These are phyloP conservation scores for Eucalyptus decipiens DNA, from an alignment of 345 rosid species.

Conservation along the genomic window DNA sequence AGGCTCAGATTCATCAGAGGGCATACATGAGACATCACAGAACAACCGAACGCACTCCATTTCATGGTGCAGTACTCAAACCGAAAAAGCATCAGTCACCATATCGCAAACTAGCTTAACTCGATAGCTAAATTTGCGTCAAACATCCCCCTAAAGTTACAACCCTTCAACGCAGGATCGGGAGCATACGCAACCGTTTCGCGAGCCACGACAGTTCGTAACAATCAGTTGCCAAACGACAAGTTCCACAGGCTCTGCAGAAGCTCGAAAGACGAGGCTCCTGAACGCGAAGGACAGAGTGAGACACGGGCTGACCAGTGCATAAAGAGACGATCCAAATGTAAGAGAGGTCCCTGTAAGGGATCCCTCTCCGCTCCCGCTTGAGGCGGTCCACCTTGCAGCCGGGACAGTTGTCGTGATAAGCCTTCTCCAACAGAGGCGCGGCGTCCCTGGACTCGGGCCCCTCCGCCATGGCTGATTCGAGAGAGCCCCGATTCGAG, in stretches of 20 bases:
- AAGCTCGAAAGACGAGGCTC: neutral
- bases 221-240: neutral
- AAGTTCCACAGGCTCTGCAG: neutral
- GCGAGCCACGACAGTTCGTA: neutral
- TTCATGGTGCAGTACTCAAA: neutral
- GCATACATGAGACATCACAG: neutral
- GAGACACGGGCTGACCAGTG: neutral
- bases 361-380: neutral
- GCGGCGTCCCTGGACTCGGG: neutral
- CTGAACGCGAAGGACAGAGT: neutral
- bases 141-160: neutral
- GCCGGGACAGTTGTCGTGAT: conserved; percentile 1
- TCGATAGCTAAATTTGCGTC: neutral
- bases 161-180: neutral
- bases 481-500: neutral
- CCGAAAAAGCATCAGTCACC: neutral
- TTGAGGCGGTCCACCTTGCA: conserved; percentile 3
- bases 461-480: neutral
- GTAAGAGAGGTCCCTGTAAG: conserved; percentile 5
- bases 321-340: conserved; percentile 11
- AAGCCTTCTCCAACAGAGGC: neutral
- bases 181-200: neutral
- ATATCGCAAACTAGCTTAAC: neutral
- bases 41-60: neutral
- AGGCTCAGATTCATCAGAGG: neutral